Evolutionary conservation across 768 basidiomycete species (phyloP).

Genomic region (Tylopilus sp.): DNA sequence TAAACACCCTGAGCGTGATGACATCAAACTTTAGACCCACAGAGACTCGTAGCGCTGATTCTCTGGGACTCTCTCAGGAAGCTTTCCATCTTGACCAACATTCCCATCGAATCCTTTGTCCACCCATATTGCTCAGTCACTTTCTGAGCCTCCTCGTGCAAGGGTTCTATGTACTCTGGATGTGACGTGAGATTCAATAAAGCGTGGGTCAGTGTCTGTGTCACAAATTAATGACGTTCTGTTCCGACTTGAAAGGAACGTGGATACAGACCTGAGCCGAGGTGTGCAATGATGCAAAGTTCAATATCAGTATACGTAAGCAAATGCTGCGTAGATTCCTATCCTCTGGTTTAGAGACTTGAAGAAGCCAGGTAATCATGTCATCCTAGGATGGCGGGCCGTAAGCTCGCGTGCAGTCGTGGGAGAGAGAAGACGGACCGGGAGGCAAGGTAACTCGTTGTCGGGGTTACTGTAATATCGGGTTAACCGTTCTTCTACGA

Average conservation of each 20-base stretch:
- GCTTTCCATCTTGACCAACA: constrained; percentile 39
- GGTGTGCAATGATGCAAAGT: constrained; percentile 38
- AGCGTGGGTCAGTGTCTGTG: constrained; percentile 35
- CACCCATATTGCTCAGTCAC: constrained; percentile 32
- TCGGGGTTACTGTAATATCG: constrained; percentile 24
- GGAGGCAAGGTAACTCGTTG: constrained; percentile 26
- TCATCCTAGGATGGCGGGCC: constrained; percentile 29
- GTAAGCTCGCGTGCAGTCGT: constrained; percentile 5
- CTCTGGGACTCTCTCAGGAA: constrained; percentile 43
- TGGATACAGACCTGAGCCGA: constrained; percentile 28
- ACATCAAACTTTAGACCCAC: constrained; percentile 20
- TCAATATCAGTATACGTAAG: constrained; percentile 35
- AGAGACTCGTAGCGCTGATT: constrained; percentile 30
- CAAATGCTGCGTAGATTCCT: constrained; percentile 28
- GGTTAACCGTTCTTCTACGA: constrained; percentile 33
- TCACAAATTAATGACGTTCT: constrained; percentile 2
- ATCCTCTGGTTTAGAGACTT: constrained; percentile 25
- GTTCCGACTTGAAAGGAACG: not conserved
- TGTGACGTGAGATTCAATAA: constrained; percentile 39
- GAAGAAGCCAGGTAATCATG: constrained; percentile 41
- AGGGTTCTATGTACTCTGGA: constrained; percentile 36
- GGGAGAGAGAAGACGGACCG: constrained; percentile 25
- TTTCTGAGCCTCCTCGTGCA: constrained; percentile 39
- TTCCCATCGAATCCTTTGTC: constrained; percentile 31
- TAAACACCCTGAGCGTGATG: constrained; percentile 1